Conservation (phyloP, 202 grass and related monocot species). For the Alloteropsis angusta region DNA sequence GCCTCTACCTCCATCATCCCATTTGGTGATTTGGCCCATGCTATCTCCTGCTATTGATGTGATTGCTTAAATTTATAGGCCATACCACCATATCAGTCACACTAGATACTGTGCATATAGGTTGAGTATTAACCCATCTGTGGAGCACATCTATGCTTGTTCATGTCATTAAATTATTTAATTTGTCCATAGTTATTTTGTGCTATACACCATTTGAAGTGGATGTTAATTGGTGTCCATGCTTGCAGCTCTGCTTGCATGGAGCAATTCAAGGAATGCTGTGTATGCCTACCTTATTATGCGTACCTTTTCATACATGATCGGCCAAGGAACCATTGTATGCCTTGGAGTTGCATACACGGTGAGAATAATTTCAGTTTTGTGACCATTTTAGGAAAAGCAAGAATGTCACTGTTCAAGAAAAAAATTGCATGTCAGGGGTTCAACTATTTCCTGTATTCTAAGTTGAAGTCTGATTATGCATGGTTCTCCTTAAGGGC, state of each 20-base stretch:
- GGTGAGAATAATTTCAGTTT: conserved; percentile 16
- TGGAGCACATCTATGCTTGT: neutral
- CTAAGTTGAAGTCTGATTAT: too few relatives aligned
- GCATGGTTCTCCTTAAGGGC: too few relatives aligned
- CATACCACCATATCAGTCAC: too few relatives aligned
- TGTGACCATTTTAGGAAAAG: neutral
- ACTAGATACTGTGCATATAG: neutral
- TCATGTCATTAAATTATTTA: neutral
- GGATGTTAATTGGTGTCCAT: neutral
- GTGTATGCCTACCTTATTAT: conserved; percentile 45
- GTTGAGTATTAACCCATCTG: neutral
- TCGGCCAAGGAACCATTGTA: conserved; percentile 75
- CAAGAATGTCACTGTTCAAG: neutral
- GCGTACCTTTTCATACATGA: conserved; percentile 46
- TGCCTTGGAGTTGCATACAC: conserved; percentile 60
- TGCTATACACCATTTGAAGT: neutral
- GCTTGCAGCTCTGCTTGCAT: conserved; percentile 52
- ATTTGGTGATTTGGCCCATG: conserved; percentile 19
- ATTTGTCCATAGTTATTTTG: neutral
- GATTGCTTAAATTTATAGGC: neutral
- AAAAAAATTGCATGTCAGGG: neutral
- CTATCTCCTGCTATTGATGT: neutral
- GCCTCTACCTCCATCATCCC: conserved; percentile 46
- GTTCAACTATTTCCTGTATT: neutral
- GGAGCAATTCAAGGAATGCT: conserved; percentile 34